Evolutionary conservation across 202 grass and related monocot genomes (phyloP).

Genomic region (Saccharum hybrid): DNA sequence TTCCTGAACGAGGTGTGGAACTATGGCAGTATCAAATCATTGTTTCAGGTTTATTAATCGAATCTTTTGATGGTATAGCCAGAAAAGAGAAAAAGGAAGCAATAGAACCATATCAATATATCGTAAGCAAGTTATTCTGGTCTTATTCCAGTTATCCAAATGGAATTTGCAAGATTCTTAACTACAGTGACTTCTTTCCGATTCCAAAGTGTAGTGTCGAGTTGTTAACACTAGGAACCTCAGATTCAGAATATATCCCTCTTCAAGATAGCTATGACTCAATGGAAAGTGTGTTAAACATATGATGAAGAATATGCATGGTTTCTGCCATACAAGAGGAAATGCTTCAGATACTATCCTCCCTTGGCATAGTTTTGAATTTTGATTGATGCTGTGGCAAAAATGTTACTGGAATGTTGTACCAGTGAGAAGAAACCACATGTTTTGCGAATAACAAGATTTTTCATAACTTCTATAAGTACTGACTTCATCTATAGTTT

Average conservation of each 20-base stretch:
- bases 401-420: not conserved
- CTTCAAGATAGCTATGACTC: constrained; percentile 23
- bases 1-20: not conserved
- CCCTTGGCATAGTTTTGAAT: not conserved
- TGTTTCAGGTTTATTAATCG: not conserved
- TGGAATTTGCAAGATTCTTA: constrained; percentile 9
- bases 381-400: not conserved
- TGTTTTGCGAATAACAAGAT: not conserved
- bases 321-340: not conserved
- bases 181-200: not conserved
- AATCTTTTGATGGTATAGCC: constrained; percentile 10
- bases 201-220: not conserved
- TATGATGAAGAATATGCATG: not conserved
- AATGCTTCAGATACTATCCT: not conserved
- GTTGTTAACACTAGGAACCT: not conserved
- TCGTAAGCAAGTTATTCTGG: not conserved
- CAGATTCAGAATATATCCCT: constrained; percentile 43
- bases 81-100: not conserved
- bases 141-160: not conserved
- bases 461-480: not conserved
- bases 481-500: not conserved
- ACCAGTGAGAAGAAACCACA: not conserved
- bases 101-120: not conserved
- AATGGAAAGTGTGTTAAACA: not conserved
- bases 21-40: not conserved